phyloP scores from a whole-genome alignment of 306 rosid genomes.

The Cucurbita ficifolia region DNA sequence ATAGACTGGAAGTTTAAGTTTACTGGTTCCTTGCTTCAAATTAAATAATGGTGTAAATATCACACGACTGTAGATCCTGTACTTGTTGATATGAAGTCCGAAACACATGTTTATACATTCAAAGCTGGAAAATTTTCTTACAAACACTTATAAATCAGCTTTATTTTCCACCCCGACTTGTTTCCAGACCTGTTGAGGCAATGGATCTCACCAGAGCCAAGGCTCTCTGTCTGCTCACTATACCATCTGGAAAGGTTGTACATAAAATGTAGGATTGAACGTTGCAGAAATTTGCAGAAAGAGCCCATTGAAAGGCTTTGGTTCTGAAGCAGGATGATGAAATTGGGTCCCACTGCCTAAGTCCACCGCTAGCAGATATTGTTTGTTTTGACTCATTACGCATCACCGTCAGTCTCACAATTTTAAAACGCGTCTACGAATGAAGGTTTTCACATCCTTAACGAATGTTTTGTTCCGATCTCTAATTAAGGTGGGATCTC shows the following conservation, averaged over 20 bases:
- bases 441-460: too few relatives aligned
- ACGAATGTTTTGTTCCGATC: too few relatives aligned
- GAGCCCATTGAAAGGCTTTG: background rate
- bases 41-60: background rate
- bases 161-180: background rate
- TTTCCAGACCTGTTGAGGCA: background rate
- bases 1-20: constrained; percentile 32
- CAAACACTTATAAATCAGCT: background rate
- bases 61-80: background rate
- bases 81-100: background rate
- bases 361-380: too few relatives aligned
- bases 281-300: background rate
- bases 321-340: background rate
- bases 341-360: background rate
- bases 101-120: background rate
- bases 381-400: too few relatives aligned
- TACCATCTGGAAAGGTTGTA: background rate
- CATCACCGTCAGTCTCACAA: too few relatives aligned
- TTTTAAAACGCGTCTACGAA: too few relatives aligned
- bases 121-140: background rate
- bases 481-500: too few relatives aligned
- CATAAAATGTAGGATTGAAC: background rate
- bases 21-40: background rate
- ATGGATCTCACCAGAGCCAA: background rate
- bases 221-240: background rate